These are phyloP conservation scores for Amylostereum areolatum DNA, from an alignment of 1,284 basidiomycete species.

Conservation along the genomic window DNA sequence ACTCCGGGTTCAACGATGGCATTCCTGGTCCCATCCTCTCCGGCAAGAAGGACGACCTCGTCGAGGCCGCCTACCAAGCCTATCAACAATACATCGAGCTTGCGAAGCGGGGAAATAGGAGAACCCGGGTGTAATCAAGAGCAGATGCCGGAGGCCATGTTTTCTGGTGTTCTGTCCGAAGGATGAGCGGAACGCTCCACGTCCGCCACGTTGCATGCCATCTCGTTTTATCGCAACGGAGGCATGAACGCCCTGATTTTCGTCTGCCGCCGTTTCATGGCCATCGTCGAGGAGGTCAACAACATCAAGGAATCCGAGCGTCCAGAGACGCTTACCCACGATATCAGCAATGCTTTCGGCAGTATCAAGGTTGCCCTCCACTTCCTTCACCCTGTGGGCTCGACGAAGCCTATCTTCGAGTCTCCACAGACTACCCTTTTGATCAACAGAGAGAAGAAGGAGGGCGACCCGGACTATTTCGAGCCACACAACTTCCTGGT, in stretches of 20 bases:
- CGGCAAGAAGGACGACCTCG: constrained; percentile 79
- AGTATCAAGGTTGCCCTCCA: constrained; percentile 81
- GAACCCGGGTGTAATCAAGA: constrained; percentile 98
- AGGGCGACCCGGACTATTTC: constrained; percentile 73
- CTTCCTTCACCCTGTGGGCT: constrained; percentile 73
- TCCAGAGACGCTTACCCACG: constrained; percentile 50
- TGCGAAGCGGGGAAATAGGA: constrained; percentile 93
- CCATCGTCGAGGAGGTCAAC: constrained; percentile 49
- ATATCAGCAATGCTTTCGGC: constrained; percentile 70
- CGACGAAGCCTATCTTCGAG: constrained; percentile 78
- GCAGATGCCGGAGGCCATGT: constrained; percentile 93
- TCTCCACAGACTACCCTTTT: constrained; percentile 78
- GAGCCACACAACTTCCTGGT: constrained; percentile 86
- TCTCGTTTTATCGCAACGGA: constrained; percentile 69
- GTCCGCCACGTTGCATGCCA: constrained; percentile 75
- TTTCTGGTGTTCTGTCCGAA: constrained; percentile 88
- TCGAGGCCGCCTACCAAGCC: constrained; percentile 93
- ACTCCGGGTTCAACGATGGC: constrained; percentile 98
- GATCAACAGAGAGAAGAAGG: constrained; percentile 71
- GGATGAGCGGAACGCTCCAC: constrained; percentile 75
- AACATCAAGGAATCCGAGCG: constrained; percentile 46
- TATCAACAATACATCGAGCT: no score
- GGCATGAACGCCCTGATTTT: constrained; percentile 70
- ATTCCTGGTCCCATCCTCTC: constrained; percentile 88
- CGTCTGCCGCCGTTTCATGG: constrained; percentile 53